Evolutionary conservation across 805 yeast species (phyloP).

Genomic region (Saturnispora gosingensis): DNA sequence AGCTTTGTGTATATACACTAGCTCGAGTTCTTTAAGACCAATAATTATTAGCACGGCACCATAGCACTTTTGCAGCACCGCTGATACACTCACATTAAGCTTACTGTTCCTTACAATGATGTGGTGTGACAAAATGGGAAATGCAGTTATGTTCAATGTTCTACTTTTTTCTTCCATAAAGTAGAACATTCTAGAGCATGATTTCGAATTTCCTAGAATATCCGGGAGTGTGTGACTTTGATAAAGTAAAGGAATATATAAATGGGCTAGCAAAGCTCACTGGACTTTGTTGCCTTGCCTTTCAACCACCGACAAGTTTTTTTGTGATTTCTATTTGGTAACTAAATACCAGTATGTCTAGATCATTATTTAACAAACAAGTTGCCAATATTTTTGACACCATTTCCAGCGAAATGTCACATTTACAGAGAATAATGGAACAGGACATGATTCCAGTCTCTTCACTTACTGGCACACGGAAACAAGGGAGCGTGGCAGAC

Average conservation of each 20-base stretch:
- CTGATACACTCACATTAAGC: neutral
- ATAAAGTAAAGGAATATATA: no score
- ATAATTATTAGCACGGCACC: neutral
- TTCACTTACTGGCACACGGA: neutral
- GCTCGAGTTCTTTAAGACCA: no score
- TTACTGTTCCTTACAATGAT: neutral
- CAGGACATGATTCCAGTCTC: neutral
- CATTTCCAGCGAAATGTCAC: slow-evolving; percentile 34
- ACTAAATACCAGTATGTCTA: neutral
- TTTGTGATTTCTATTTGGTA: no score
- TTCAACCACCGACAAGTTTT: no score
- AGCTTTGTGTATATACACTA: no score
- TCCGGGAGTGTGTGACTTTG: neutral
- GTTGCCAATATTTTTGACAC: slow-evolving; percentile 35
- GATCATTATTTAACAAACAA: slow-evolving; percentile 25
- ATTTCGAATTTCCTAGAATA: neutral
- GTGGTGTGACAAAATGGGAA: neutral
- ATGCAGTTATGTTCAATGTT: neutral
- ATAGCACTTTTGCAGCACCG: neutral
- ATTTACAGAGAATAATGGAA: slow-evolving; percentile 28
- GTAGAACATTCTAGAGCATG: neutral
- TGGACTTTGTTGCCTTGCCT: no score
- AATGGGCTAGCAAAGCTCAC: neutral
- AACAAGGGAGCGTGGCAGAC: neutral
- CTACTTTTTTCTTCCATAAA: neutral